phyloP scores from a whole-genome alignment of 371 early-diverging fungal genomes.

The Apophysomyces trapeziformis region DNA sequence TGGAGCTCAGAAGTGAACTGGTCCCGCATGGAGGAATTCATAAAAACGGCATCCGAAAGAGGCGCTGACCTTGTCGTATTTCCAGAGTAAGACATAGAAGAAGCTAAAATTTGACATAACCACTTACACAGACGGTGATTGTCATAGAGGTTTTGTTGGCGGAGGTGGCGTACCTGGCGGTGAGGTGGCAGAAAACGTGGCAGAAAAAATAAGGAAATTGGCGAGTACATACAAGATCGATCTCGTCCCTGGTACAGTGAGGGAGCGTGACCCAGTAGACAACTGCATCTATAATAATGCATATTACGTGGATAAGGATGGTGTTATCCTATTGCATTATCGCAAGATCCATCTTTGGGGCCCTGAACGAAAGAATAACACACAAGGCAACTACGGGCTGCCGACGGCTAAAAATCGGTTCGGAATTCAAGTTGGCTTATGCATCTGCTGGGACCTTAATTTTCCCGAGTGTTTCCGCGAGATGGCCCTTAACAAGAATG shows the following conservation, averaged over 20 bases:
- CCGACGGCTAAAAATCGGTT: slow-evolving; percentile 35
- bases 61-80: slow-evolving; percentile 29
- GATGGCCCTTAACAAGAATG: slow-evolving; percentile 32
- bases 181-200: slow-evolving; percentile 3
- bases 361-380: slow-evolving; percentile 33
- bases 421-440: slow-evolving; percentile 39
- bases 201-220: slow-evolving; percentile 16
- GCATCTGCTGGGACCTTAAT: slow-evolving; percentile 42
- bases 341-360: slow-evolving; percentile 47
- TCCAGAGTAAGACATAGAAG: slow-evolving; percentile 22
- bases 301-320: slow-evolving; percentile 41
- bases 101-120: not conserved
- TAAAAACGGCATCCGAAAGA: slow-evolving; percentile 15
- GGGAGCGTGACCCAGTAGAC: slow-evolving; percentile 32
- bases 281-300: slow-evolving; percentile 31
- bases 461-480: slow-evolving; percentile 41
- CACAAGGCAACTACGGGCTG: slow-evolving; percentile 21
- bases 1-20: slow-evolving; percentile 15
- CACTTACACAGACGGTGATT: not conserved
- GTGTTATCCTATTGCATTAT: slow-evolving; percentile 35
- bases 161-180: slow-evolving; percentile 5
- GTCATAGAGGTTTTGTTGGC: slow-evolving; percentile 25
- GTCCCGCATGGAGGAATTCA: slow-evolving; percentile 21
- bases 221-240: slow-evolving; percentile 36
- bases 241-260: slow-evolving; percentile 41